Percentiles rank a stretch among this genome's conserved stretches.
These are phyloP conservation scores for Fusarium subtropicale DNA, from an alignment of 2,329 filamentous ascomycete genomes.

Conservation along the genomic window DNA sequence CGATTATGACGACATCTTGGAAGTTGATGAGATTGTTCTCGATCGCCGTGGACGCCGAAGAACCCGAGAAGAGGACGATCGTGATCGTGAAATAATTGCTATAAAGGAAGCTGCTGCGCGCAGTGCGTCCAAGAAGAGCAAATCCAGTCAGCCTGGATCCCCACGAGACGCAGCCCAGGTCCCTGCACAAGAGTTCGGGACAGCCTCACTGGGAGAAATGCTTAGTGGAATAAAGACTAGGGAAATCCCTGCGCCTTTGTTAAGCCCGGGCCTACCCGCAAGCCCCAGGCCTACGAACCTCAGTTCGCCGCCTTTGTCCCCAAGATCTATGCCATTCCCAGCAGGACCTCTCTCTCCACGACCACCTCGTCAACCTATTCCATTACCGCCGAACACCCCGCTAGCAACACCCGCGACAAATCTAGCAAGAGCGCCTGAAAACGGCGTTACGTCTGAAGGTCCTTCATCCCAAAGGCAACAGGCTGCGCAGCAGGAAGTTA, in stretches of 20 bases:
- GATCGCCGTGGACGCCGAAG: constrained; percentile 79
- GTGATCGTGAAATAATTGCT: constrained; percentile 76
- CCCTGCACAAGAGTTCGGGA: constrained; percentile 54
- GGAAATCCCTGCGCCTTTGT: constrained; percentile 57
- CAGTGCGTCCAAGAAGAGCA: constrained; percentile 80
- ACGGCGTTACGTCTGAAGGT: constrained; percentile 19
- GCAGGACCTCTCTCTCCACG: constrained; percentile 75
- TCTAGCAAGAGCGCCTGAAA: constrained; percentile 54
- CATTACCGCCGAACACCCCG: constrained; percentile 76
- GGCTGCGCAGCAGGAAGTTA: constrained; percentile 13
- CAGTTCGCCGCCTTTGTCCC: constrained; percentile 76
- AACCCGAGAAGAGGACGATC: constrained; percentile 89
- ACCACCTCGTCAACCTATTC: constrained; percentile 78
- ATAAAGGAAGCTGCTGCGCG: constrained; percentile 75
- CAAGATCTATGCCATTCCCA: constrained; percentile 60
- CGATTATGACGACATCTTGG: constrained; percentile 83
- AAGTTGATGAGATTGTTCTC: constrained; percentile 72
- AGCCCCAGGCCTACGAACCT: constrained; percentile 70
- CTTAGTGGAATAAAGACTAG: constrained; percentile 55
- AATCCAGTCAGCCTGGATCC: constrained; percentile 53
- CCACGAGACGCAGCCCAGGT: constrained; percentile 48
- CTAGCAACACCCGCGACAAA: constrained; percentile 63
- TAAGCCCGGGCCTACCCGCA: constrained; percentile 70
- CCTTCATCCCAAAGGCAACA: constrained; percentile 24
- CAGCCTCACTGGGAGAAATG: constrained; percentile 66